Conservation (phyloP, 352 stramenopile species). For the Pythium guiyangense region DNA sequence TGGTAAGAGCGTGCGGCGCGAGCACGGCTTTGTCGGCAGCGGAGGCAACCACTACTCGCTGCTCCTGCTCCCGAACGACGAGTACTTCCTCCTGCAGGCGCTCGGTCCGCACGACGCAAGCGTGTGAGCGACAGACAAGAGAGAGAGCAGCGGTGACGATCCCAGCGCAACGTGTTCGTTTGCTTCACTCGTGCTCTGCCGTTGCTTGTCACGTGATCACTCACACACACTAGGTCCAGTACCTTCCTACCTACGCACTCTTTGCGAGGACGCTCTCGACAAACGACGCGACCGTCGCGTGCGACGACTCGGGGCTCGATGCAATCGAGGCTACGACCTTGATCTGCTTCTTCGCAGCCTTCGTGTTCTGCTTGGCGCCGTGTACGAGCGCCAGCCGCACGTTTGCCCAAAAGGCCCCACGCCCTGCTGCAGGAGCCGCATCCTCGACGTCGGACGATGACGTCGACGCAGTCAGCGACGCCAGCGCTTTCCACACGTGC, state of each 20-base stretch:
- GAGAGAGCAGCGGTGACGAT: not conserved
- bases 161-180: not conserved
- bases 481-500: conserved; percentile 60
- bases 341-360: conserved; percentile 62
- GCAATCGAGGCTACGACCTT: conserved; percentile 37
- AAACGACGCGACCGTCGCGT: conserved; percentile 47
- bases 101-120: conserved; percentile 65
- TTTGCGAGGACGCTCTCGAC: conserved; percentile 57
- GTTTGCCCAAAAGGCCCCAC: conserved; percentile 42
- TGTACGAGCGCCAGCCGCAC: conserved; percentile 60
- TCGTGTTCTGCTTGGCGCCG: conserved; percentile 55
- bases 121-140: conserved; percentile 18
- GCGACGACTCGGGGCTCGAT: conserved; percentile 18
- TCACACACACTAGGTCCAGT: too few relatives aligned
- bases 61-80: conserved; percentile 56
- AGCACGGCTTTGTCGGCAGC: conserved; percentile 75
- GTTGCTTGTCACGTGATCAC: not conserved
- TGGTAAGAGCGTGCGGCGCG: conserved; percentile 22
- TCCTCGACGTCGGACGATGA: not conserved
- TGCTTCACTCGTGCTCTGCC: not conserved
- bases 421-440: conserved; percentile 1
- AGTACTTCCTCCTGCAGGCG: conserved; percentile 72
- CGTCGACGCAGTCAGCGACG: not conserved
- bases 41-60: conserved; percentile 78
- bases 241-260: conserved; percentile 12